These are phyloP conservation scores for Hyaloscypha variabilis DNA, from an alignment of 495 filamentous ascomycete genomes.

Conservation along the genomic window DNA sequence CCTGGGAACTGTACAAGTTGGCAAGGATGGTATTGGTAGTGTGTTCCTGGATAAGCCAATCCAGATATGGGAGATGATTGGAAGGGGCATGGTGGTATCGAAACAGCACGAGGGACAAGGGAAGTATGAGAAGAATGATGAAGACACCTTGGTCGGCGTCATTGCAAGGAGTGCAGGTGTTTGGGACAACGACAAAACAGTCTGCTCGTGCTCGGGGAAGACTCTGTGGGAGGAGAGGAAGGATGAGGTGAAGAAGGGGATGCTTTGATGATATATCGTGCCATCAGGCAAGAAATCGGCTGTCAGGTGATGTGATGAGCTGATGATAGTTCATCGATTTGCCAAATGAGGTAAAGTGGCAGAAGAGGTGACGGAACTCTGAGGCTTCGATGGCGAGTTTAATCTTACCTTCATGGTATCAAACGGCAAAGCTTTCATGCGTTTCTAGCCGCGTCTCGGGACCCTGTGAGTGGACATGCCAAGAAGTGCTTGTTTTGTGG, in stretches of 20 bases:
- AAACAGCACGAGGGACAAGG: constrained; percentile 52
- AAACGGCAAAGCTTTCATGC: constrained; percentile 32
- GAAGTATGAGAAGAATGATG: constrained; percentile 65
- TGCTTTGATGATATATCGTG: constrained; percentile 47
- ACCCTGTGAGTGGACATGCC: constrained; percentile 2
- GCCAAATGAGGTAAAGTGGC: constrained; percentile 14
- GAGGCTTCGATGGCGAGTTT: background rate
- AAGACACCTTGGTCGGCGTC: constrained; percentile 85
- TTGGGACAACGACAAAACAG: constrained; percentile 99
- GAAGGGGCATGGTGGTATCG: constrained; percentile 83
- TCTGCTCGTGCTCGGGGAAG: constrained; percentile 93
- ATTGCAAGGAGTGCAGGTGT: constrained; percentile 93
- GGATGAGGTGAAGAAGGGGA: constrained; percentile 85
- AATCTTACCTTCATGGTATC: constrained; percentile 3
- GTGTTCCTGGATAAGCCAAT: constrained; percentile 79
- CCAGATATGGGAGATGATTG: constrained; percentile 94
- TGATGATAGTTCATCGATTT: constrained; percentile 19
- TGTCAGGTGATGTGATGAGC: constrained; percentile 7
- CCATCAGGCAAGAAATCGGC: constrained; percentile 25
- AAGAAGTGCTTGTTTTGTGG: constrained; percentile 27
- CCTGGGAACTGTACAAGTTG: constrained; percentile 76
- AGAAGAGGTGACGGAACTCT: constrained; percentile 8
- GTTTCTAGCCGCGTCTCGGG: constrained; percentile 24
- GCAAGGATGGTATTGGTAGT: constrained; percentile 65
- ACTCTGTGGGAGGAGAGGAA: constrained; percentile 96